Percentiles rank a stretch among this genome's conserved stretches.
These are phyloP conservation scores for Lactuca sativa DNA, from an alignment of 129 eudicot genomes.

Conservation along the genomic window DNA sequence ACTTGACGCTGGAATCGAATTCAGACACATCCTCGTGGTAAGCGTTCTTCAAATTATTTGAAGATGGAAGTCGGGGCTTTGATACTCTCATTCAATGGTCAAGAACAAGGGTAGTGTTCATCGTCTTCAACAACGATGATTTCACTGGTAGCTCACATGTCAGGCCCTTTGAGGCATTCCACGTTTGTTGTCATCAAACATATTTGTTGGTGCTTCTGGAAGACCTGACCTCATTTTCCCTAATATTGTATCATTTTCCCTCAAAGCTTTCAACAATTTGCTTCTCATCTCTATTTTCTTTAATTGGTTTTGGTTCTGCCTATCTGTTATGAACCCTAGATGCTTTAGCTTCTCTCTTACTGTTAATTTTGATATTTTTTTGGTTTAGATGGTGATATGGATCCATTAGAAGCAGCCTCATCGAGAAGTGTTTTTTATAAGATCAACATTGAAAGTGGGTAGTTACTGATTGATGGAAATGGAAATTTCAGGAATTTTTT, in stretches of 20 bases:
- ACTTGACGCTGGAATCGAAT: no score
- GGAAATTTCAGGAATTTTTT: no score
- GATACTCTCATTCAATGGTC: no score
- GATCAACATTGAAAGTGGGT: constrained; percentile 22
- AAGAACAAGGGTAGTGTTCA: no score
- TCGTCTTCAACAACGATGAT: no score
- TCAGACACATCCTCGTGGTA: no score
- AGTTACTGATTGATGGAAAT: not conserved
- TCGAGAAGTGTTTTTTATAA: constrained; percentile 4
- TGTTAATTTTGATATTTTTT: constrained; percentile 65
- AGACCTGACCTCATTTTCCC: constrained; percentile 77
- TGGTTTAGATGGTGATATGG: constrained; percentile 21
- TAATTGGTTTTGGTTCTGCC: constrained; percentile 53
- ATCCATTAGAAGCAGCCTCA: constrained; percentile 14
- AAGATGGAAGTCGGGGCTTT: no score
- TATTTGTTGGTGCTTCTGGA: constrained; percentile 86
- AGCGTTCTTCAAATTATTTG: no score
- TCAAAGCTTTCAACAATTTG: constrained; percentile 64
- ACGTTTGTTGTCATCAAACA: constrained; percentile 86
- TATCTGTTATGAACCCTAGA: constrained; percentile 80
- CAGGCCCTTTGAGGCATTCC: constrained; percentile 83
- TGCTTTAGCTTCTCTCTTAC: constrained; percentile 92
- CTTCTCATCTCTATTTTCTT: constrained; percentile 53
- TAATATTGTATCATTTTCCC: constrained; percentile 58
- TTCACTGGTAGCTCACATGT: constrained; percentile 66